Evolutionary conservation across 345 rosid species (phyloP).

Genomic region (Acer campestre): DNA sequence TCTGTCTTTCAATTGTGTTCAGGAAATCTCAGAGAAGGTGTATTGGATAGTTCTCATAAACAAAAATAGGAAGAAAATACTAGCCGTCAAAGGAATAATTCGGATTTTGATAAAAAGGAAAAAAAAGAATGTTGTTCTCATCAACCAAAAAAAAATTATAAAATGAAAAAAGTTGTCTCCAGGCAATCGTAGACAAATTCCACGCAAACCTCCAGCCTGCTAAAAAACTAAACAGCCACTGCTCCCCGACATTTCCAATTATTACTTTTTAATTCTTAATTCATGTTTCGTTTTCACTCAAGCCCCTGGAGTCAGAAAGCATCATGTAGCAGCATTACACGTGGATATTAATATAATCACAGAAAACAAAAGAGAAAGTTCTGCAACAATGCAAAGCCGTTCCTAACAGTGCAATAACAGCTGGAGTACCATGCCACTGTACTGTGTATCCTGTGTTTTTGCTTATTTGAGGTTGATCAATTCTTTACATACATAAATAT

Average conservation of each 20-base stretch:
- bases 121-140: neutral
- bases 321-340: neutral
- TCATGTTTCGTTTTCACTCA: slow-evolving; percentile 8
- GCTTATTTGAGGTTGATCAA: neutral
- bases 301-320: neutral
- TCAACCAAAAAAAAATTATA: neutral
- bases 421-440: neutral
- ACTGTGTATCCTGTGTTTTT: neutral
- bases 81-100: neutral
- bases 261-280: neutral
- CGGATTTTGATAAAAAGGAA: neutral
- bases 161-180: slow-evolving; percentile 5
- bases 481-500: too few relatives aligned
- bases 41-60: neutral
- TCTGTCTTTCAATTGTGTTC: neutral
- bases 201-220: slow-evolving; percentile 2
- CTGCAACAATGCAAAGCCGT: slow-evolving; percentile 5
- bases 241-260: neutral
- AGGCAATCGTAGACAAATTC: slow-evolving; percentile 22
- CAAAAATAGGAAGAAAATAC: neutral
- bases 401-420: neutral
- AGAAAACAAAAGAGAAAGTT: neutral
- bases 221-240: neutral
- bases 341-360: slow-evolving; percentile 7
- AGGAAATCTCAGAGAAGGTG: neutral